Conservation (phyloP, 1,284 basidiomycete species). For the Boletellus sp. region DNA sequence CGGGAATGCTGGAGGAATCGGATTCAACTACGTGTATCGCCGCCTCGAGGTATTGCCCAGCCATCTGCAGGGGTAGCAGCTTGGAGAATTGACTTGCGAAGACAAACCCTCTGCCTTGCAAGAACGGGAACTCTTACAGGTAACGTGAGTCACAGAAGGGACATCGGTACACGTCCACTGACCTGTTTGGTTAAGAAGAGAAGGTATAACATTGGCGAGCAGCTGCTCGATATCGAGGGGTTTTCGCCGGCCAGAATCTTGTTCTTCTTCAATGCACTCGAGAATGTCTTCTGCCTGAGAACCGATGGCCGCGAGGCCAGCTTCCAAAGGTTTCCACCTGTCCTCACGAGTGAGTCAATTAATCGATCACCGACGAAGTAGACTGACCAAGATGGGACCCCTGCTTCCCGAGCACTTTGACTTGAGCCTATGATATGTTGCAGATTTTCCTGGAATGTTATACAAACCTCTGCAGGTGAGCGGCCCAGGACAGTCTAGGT, state of each 20-base stretch:
- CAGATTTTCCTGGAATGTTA: slow-evolving; percentile 58
- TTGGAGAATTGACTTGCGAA: slow-evolving; percentile 89
- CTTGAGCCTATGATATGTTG: slow-evolving; percentile 55
- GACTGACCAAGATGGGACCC: slow-evolving; percentile 52
- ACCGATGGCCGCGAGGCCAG: slow-evolving; percentile 80
- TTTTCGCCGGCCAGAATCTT: slow-evolving; percentile 55
- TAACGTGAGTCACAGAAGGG: slow-evolving; percentile 1
- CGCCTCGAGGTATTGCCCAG: slow-evolving; percentile 82
- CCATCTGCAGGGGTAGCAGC: slow-evolving; percentile 66
- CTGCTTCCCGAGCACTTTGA: slow-evolving; percentile 49
- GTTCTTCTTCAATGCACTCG: slow-evolving; percentile 75
- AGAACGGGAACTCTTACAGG: slow-evolving; percentile 72
- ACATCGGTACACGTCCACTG: slow-evolving; percentile 17
- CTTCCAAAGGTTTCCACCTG: slow-evolving; percentile 90
- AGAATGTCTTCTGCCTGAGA: slow-evolving; percentile 77
- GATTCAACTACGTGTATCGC: slow-evolving; percentile 85
- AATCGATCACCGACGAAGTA: background rate
- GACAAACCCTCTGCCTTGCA: slow-evolving; percentile 93
- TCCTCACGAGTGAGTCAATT: slow-evolving; percentile 4
- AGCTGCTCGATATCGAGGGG: slow-evolving; percentile 77
- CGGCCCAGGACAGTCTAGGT: slow-evolving; percentile 71
- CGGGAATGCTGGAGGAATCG: slow-evolving; percentile 66
- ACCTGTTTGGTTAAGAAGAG: slow-evolving; percentile 68
- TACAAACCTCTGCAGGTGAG: slow-evolving; percentile 53
- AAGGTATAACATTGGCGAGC: slow-evolving; percentile 77